Percentiles rank a stretch among this genome's conserved stretches.
Evolutionary conservation across 2,329 filamentous ascomycete species (phyloP).

Genomic region (Colletotrichum gloeosporioides): DNA sequence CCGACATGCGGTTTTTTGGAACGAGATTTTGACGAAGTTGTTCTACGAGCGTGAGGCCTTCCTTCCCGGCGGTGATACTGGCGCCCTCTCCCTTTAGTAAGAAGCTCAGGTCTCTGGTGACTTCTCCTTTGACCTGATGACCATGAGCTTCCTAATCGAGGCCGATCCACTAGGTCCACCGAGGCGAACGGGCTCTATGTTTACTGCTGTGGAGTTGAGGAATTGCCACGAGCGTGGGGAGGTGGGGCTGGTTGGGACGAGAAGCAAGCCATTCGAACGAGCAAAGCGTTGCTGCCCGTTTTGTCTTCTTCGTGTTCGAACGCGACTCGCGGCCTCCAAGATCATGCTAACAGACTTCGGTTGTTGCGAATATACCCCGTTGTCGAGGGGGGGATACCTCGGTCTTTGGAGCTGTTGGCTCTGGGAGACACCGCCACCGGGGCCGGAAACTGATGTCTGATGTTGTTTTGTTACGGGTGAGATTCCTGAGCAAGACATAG

Average conservation of each 20-base stretch:
- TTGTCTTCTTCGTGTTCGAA: neutral
- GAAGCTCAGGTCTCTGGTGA: accelerated
- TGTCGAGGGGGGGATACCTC: neutral
- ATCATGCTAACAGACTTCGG: neutral
- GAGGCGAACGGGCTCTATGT: neutral
- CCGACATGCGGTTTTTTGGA: neutral
- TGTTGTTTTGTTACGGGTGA: neutral
- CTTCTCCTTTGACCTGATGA: neutral
- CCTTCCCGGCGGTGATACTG: neutral
- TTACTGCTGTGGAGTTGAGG: neutral
- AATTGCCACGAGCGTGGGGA: neutral
- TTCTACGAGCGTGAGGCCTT: neutral
- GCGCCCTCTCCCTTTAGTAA: neutral
- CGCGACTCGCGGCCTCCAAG: neutral
- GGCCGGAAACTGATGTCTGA: accelerated
- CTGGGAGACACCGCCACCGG: neutral
- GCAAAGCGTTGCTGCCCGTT: neutral
- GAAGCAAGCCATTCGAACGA: neutral
- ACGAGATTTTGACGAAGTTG: neutral
- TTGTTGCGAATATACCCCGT: accelerated
- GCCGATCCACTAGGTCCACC: neutral
- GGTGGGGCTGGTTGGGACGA: neutral
- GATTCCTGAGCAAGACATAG: neutral
- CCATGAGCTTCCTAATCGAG: neutral
- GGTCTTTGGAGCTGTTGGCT: neutral